A percentile compares a stretch with the other conserved stretches of the same genome.
Conservation (phyloP, 2,329 filamentous ascomycete genomes). For the Exophiala sideris region DNA sequence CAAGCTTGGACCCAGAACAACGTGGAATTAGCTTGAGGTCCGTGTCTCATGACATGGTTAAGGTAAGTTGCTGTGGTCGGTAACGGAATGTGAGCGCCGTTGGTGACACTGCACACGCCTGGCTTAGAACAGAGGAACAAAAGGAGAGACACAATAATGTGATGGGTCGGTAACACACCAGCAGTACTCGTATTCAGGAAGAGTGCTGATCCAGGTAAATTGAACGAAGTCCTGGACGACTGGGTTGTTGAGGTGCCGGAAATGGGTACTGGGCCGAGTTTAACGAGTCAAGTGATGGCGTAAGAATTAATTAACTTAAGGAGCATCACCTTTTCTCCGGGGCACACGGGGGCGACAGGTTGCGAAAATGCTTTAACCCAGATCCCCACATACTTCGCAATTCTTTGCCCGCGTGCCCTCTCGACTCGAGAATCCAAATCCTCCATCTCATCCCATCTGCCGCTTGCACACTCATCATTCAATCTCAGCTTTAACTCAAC, state of each 20-base stretch:
- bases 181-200: background rate
- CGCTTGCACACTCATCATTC: too few species aligned
- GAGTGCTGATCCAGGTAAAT: background rate
- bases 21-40: background rate
- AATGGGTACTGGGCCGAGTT: too few species aligned
- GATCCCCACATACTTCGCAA: too few species aligned
- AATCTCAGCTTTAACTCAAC: too few species aligned
- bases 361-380: too few species aligned
- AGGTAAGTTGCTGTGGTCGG: background rate
- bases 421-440: too few species aligned
- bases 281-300: too few species aligned
- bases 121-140: background rate
- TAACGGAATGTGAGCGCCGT: background rate
- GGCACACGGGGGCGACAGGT: too few species aligned
- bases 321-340: too few species aligned
- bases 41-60: background rate
- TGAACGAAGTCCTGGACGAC: background rate
- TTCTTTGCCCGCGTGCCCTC: too few species aligned
- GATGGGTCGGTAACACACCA: background rate
- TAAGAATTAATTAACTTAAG: too few species aligned
- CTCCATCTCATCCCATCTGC: too few species aligned
- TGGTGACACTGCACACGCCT: background rate
- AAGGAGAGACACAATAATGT: background rate
- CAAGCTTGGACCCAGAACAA: background rate
- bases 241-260: background rate